A percentile compares a stretch with the other conserved stretches of the same genome.
These are phyloP conservation scores for Coprinopsis sp. DNA, from an alignment of 768 basidiomycete genomes.

Conservation along the genomic window DNA sequence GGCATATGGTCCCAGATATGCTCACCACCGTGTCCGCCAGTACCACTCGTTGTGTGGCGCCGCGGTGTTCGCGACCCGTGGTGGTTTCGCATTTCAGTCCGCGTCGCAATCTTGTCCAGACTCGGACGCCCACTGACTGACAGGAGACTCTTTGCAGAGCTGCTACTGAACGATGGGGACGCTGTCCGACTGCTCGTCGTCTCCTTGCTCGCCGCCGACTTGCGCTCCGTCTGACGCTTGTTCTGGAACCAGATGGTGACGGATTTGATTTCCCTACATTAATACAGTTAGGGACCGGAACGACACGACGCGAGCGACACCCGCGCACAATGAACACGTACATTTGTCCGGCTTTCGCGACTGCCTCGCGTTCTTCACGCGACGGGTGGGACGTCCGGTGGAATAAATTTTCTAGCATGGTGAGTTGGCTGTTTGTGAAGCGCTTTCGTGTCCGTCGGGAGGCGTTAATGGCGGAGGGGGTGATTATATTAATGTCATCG, in stretches of 20 bases:
- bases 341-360: slow-evolving; percentile 61
- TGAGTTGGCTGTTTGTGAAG: slow-evolving; percentile 63
- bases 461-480: slow-evolving; percentile 26
- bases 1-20: slow-evolving; percentile 55
- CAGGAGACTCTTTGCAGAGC: slow-evolving; percentile 20
- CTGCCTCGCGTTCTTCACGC: slow-evolving; percentile 63
- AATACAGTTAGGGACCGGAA: slow-evolving; percentile 10
- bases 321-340: too few relatives aligned
- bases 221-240: slow-evolving; percentile 67
- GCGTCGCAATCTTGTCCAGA: slow-evolving; percentile 56
- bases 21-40: slow-evolving; percentile 22
- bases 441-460: slow-evolving; percentile 64
- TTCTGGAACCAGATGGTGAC: slow-evolving; percentile 87
- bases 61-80: slow-evolving; percentile 29
- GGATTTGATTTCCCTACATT: slow-evolving; percentile 67
- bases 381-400: slow-evolving; percentile 70
- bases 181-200: slow-evolving; percentile 21
- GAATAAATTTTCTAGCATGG: slow-evolving; percentile 69
- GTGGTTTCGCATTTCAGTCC: slow-evolving; percentile 40
- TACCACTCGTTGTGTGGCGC: slow-evolving; percentile 35
- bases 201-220: slow-evolving; percentile 41
- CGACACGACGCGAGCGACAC: too few relatives aligned
- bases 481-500: slow-evolving; percentile 26
- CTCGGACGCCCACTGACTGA: slow-evolving; percentile 35
- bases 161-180: slow-evolving; percentile 27